These are phyloP conservation scores for Podospora conica DNA, from an alignment of 495 filamentous ascomycete genomes.

Conservation along the genomic window DNA sequence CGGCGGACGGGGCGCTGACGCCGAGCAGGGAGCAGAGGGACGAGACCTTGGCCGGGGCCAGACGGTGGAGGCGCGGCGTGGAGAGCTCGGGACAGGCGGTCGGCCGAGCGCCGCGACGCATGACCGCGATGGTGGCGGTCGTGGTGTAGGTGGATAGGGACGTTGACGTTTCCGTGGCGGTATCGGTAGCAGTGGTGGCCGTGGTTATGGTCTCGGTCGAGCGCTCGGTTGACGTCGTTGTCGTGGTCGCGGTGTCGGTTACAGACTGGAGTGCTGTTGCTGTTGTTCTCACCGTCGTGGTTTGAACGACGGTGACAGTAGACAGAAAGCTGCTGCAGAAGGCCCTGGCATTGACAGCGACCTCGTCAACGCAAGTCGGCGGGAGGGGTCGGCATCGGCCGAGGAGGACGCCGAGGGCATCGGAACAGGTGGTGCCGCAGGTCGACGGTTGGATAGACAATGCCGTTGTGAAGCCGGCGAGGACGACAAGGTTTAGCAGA, in stretches of 20 bases:
- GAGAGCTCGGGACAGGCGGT: conserved; percentile 1
- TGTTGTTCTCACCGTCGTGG: neutral
- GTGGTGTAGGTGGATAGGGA: neutral
- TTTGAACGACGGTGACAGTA: neutral
- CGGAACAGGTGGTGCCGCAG: too few species aligned
- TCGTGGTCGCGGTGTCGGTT: neutral
- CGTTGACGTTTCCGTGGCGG: neutral
- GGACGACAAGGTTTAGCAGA: too few species aligned
- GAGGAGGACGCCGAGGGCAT: too few species aligned
- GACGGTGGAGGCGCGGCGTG: neutral
- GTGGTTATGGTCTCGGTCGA: neutral
- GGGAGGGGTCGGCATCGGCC: neutral
- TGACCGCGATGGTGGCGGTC: neutral
- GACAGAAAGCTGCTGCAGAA: conserved; percentile 1
- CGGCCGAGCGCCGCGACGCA: neutral
- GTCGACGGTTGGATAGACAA: too few species aligned
- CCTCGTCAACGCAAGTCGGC: neutral
- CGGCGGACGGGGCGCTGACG: neutral
- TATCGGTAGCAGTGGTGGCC: neutral
- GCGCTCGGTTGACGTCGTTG: neutral
- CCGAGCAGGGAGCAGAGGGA: conserved; percentile 6
- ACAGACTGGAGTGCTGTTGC: neutral
- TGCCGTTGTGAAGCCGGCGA: too few species aligned
- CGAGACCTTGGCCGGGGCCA: neutral
- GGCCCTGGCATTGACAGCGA: neutral